A percentile compares a stretch with the other conserved stretches of the same genome.
phyloP scores from a whole-genome alignment of 371 early-diverging fungal species.

The Blakeslea trispora region DNA sequence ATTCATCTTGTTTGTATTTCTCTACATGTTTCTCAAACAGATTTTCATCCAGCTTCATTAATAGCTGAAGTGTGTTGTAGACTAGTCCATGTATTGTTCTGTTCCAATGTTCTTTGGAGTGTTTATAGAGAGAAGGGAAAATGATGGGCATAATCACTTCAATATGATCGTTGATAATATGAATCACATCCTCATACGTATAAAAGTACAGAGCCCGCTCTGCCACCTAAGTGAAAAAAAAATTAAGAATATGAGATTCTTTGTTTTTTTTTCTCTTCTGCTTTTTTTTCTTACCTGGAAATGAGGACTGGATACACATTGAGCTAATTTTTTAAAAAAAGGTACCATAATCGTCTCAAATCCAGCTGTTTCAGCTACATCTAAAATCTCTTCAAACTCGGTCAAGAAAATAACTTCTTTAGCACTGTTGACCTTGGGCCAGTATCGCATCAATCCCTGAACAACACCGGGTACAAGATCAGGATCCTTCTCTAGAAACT shows the following conservation, averaged over 20 bases:
- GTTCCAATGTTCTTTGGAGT: slow-evolving; percentile 97
- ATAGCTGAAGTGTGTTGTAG: slow-evolving; percentile 89
- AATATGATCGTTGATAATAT: slow-evolving; percentile 88
- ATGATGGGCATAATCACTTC: slow-evolving; percentile 90
- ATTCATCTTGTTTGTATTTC: slow-evolving; percentile 64
- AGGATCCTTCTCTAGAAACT: slow-evolving; percentile 97
- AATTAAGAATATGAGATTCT: not conserved
- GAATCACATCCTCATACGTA: slow-evolving; percentile 97
- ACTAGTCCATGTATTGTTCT: slow-evolving; percentile 94
- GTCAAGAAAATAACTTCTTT: slow-evolving; percentile 98
- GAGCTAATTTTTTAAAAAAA: slow-evolving; percentile 87
- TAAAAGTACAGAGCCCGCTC: slow-evolving; percentile 97
- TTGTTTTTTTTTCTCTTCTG: too few relatives aligned
- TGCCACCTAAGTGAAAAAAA: slow-evolving; percentile 67
- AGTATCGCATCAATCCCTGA: slow-evolving; percentile 86
- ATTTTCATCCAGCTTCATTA: slow-evolving; percentile 89
- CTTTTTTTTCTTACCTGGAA: slow-evolving; percentile 74
- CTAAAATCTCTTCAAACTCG: slow-evolving; percentile 95
- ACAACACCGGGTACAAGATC: slow-evolving; percentile 86
- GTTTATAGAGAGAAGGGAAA: slow-evolving; percentile 86
- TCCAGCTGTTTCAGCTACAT: slow-evolving; percentile 87
- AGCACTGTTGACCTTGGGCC: slow-evolving; percentile 98
- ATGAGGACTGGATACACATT: slow-evolving; percentile 92
- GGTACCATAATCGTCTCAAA: slow-evolving; percentile 88
- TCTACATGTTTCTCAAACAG: slow-evolving; percentile 90